A percentile compares a stretch with the other conserved stretches of the same genome.
Conservation (phyloP, 2,329 filamentous ascomycete species). For the Coccinonectria pachysandricola region DNA sequence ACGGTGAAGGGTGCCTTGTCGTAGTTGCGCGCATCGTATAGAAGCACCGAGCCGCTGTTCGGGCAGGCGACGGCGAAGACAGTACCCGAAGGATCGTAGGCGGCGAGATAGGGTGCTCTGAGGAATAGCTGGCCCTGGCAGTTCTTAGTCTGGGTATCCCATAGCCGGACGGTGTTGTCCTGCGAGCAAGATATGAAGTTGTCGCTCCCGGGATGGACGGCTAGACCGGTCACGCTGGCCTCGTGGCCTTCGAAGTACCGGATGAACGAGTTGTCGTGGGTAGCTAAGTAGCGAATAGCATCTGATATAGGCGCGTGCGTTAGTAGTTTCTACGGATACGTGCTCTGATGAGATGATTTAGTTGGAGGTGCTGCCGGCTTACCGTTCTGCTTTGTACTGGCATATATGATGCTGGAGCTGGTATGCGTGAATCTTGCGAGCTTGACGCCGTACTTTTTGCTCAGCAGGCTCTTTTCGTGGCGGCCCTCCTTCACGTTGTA, state of each 20-base stretch:
- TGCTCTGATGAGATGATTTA: too few species aligned
- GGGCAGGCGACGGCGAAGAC: conserved; percentile 87
- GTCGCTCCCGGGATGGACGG: conserved; percentile 77
- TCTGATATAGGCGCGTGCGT: conserved; percentile 38
- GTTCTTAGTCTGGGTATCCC: conserved; percentile 75
- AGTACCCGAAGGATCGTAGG: conserved; percentile 85
- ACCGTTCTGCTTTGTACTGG: conserved; percentile 91
- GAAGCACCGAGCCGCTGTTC: conserved; percentile 64
- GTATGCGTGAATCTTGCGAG: conserved; percentile 92
- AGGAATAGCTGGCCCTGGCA: conserved; percentile 73
- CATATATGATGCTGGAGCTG: conserved; percentile 83
- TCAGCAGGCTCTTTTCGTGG: conserved; percentile 78
- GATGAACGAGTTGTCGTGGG: conserved; percentile 92
- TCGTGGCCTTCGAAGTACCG: conserved; percentile 93
- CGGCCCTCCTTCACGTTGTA: conserved; percentile 90
- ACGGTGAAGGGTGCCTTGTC: conserved; percentile 81
- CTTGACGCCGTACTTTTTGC: conserved; percentile 95
- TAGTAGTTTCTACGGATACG: too few species aligned
- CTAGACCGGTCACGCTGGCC: conserved; percentile 69
- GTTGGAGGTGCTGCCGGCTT: too few species aligned
- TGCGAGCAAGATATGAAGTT: conserved; percentile 85
- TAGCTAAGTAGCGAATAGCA: conserved; percentile 77
- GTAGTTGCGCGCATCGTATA: conserved; percentile 91
- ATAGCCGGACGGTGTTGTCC: conserved; percentile 85
- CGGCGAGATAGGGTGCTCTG: conserved; percentile 68